A percentile compares a stretch with the other conserved stretches of the same genome.
phyloP scores from a whole-genome alignment of 805 yeast genomes.

The Helenozyma rhizophorensis region DNA sequence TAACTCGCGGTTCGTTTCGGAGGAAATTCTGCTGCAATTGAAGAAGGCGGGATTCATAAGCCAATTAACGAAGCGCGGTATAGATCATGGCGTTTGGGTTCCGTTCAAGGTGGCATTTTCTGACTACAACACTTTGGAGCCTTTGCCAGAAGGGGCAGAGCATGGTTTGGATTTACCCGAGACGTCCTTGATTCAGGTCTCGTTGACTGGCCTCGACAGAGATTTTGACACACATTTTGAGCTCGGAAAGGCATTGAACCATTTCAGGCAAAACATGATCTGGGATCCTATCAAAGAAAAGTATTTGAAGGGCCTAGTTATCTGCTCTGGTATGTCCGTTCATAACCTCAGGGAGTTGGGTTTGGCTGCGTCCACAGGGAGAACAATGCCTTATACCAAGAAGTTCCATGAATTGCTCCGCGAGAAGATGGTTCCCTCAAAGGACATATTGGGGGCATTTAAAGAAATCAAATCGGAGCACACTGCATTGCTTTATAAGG shows the following conservation, averaged over 20 bases:
- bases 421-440: slow-evolving; percentile 30
- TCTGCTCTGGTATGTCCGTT: slow-evolving; percentile 76
- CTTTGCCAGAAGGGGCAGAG: slow-evolving; percentile 21
- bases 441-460: slow-evolving; percentile 33
- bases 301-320: slow-evolving; percentile 37
- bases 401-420: slow-evolving; percentile 49
- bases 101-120: slow-evolving; percentile 69
- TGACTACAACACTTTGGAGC: slow-evolving; percentile 27
- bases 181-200: slow-evolving; percentile 48
- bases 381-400: slow-evolving; percentile 42
- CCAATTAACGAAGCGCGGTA: slow-evolving; percentile 50
- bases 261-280: slow-evolving; percentile 42
- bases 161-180: slow-evolving; percentile 33
- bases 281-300: slow-evolving; percentile 23
- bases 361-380: slow-evolving; percentile 9
- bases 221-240: slow-evolving; percentile 43
- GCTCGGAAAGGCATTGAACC: slow-evolving; percentile 52
- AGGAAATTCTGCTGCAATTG: slow-evolving; percentile 40
- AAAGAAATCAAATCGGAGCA: slow-evolving; percentile 28
- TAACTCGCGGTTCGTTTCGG: slow-evolving; percentile 40
- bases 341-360: slow-evolving; percentile 64
- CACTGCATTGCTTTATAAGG: slow-evolving; percentile 35
- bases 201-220: slow-evolving; percentile 36
- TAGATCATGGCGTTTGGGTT: slow-evolving; percentile 85
- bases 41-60: slow-evolving; percentile 40